A percentile compares a stretch with the other conserved stretches of the same genome.
phyloP scores from a whole-genome alignment of 2,329 filamentous ascomycete species.

The Sclerotinia minor region DNA sequence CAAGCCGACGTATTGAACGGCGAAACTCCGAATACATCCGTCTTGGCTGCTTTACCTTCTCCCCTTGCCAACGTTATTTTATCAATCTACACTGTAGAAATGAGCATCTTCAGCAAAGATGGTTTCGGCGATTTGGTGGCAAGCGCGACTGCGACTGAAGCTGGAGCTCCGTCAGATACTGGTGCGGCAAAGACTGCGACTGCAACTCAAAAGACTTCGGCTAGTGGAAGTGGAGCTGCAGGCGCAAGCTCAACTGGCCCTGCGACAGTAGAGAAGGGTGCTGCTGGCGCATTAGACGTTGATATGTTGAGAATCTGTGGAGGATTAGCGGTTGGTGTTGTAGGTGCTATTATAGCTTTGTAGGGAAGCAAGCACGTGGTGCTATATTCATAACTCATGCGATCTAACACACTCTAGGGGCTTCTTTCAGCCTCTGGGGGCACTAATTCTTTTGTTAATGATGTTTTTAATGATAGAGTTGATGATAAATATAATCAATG shows the following conservation, averaged over 20 bases:
- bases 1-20: constrained; percentile 6
- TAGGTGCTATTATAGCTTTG: constrained; percentile 24
- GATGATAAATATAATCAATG: background rate
- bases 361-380: background rate
- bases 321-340: constrained; percentile 21
- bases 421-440: background rate
- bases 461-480: background rate
- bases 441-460: background rate
- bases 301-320: constrained; percentile 3
- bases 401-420: background rate
- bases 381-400: background rate
- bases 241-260: background rate
- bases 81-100: constrained; percentile 23
- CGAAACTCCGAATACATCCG: constrained; percentile 5
- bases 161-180: constrained; percentile 2
- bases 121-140: constrained; percentile 14
- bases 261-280: background rate
- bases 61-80: constrained; percentile 20
- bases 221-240: background rate
- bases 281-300: constrained; percentile 1
- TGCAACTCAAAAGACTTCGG: constrained; percentile 2
- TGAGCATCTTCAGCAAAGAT: constrained; percentile 24
- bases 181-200: constrained; percentile 7
- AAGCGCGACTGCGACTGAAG: constrained; percentile 15
- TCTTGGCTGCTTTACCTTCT: constrained; percentile 24